Evolutionary conservation across 441 rosid genomes (phyloP).

Genomic region (Arabidopsis lyrata): DNA sequence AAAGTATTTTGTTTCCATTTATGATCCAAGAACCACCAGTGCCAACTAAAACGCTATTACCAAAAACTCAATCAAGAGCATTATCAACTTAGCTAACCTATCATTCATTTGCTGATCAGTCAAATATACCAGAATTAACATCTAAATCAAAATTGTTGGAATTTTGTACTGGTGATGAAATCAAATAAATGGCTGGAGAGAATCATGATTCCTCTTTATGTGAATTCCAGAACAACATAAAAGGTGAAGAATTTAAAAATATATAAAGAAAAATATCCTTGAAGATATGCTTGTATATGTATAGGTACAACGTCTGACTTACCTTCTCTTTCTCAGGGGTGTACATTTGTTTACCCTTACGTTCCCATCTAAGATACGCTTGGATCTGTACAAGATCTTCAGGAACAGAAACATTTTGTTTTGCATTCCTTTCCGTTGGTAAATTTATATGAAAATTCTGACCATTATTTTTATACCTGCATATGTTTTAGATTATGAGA

Average conservation of each 20-base stretch:
- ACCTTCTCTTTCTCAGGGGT: slow-evolving; percentile 93
- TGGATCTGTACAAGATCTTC: slow-evolving; percentile 97
- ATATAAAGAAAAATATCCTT: slow-evolving; percentile 19
- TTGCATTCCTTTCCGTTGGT: slow-evolving; percentile 57
- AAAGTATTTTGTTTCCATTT: not conserved
- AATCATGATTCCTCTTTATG: too few relatives aligned
- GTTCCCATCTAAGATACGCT: slow-evolving; percentile 97
- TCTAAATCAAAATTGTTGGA: not conserved
- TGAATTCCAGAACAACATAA: slow-evolving; percentile 21
- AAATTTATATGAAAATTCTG: slow-evolving; percentile 73
- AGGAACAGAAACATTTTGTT: slow-evolving; percentile 67
- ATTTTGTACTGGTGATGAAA: slow-evolving; percentile 11
- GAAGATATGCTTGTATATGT: slow-evolving; percentile 12
- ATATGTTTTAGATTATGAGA: slow-evolving; percentile 39
- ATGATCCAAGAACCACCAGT: too few relatives aligned
- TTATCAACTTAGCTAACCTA: too few relatives aligned
- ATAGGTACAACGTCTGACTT: slow-evolving; percentile 43
- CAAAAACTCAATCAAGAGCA: too few relatives aligned
- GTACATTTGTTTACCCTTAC: slow-evolving; percentile 91
- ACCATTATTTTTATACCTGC: slow-evolving; percentile 73
- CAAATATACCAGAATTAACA: slow-evolving; percentile 5
- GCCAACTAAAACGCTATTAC: too few relatives aligned
- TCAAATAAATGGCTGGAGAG: too few relatives aligned
- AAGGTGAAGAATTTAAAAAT: slow-evolving; percentile 19
- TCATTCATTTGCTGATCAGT: too few relatives aligned